Conservation (phyloP, 1,284 basidiomycete genomes). For the Marasmius tenuissimus region DNA sequence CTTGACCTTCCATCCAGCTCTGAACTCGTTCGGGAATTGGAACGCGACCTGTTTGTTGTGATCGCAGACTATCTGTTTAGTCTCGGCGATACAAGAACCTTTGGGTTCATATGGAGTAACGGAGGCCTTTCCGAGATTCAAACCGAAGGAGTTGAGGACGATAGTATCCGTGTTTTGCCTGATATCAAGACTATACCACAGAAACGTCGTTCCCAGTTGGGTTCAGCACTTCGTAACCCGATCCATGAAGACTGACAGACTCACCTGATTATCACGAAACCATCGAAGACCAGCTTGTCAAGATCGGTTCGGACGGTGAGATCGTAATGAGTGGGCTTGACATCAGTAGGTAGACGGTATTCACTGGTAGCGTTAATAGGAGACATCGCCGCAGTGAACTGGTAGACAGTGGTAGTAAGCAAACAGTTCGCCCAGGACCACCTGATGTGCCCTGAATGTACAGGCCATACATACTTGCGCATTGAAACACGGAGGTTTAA, state of each 20-base stretch:
- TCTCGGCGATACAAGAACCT: conserved; percentile 44
- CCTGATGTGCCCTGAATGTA: too few species aligned
- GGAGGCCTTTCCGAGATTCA: conserved; percentile 68
- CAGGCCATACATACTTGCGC: too few species aligned
- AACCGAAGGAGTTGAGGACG: conserved; percentile 71
- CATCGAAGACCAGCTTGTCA: conserved; percentile 70
- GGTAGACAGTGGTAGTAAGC: too few species aligned
- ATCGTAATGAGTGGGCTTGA: conserved; percentile 83
- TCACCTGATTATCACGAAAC: conserved; percentile 75
- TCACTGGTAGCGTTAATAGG: too few species aligned
- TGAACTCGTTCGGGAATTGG: conserved; percentile 51
- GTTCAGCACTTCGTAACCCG: not conserved
- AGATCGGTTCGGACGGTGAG: conserved; percentile 86
- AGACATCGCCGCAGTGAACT: too few species aligned
- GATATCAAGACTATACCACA: conserved; percentile 61
- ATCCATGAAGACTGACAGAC: conserved; percentile 20
- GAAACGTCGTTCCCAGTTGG: not conserved
- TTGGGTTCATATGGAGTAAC: conserved; percentile 33
- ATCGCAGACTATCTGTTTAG: conserved; percentile 50
- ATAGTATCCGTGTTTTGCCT: conserved; percentile 65
- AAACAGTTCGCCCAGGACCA: too few species aligned
- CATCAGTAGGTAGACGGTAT: conserved; percentile 69
- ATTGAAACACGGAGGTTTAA: too few species aligned
- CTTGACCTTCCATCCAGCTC: conserved; percentile 63
- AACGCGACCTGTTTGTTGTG: conserved; percentile 67